Conservation (phyloP, 352 stramenopile genomes). For the Pythium dissimile region DNA sequence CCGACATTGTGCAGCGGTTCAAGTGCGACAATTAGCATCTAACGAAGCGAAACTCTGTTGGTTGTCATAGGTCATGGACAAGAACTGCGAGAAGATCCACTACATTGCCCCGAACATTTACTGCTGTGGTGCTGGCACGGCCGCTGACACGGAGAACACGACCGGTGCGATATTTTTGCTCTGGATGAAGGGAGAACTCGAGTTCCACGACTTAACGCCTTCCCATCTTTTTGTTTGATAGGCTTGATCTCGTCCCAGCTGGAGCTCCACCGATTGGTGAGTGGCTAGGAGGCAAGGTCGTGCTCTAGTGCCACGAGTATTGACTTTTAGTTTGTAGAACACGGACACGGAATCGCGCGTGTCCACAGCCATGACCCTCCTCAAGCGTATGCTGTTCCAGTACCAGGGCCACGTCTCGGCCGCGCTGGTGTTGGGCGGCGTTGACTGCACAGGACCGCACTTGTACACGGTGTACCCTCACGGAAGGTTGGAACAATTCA, state of each 20-base stretch:
- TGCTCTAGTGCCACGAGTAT: too few species aligned
- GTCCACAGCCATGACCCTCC: conserved; percentile 95
- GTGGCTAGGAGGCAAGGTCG: too few species aligned
- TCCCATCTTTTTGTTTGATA: not conserved
- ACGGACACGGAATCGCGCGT: conserved; percentile 89
- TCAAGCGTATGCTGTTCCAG: conserved; percentile 97
- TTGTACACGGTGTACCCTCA: conserved; percentile 99
- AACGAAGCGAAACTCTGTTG: not conserved
- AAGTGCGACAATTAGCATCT: not conserved
- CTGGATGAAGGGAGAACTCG: not conserved
- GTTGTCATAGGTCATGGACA: conserved; percentile 90
- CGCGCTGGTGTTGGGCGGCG: conserved; percentile 97
- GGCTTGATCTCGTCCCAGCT: conserved; percentile 88
- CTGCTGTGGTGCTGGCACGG: conserved; percentile 97
- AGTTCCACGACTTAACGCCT: not conserved
- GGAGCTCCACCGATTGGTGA: conserved; percentile 93
- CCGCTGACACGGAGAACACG: conserved; percentile 96
- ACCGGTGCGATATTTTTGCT: conserved; percentile 35
- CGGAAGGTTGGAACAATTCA: conserved; percentile 83
- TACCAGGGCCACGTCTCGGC: conserved; percentile 96
- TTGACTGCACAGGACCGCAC: conserved; percentile 94
- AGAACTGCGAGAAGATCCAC: conserved; percentile 99
- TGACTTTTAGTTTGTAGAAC: conserved; percentile 37
- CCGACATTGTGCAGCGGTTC: not conserved
- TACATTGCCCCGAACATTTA: conserved; percentile 99